phyloP scores from a whole-genome alignment of 306 rosid species.

The Lupinus albus region DNA sequence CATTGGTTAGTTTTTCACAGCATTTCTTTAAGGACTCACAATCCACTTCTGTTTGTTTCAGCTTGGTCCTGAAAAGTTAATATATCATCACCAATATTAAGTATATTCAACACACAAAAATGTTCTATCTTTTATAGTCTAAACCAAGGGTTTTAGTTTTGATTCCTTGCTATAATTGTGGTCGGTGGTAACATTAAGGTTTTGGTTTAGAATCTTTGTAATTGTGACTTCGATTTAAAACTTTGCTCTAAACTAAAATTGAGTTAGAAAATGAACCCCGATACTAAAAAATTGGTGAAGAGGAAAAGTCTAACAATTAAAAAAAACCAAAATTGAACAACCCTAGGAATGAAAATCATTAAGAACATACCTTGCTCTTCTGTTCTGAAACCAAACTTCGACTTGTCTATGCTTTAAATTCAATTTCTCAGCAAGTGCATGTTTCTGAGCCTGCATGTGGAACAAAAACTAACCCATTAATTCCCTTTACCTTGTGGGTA shows the following conservation, averaged over 20 bases:
- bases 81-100: neutral
- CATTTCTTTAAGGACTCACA: constrained; percentile 64
- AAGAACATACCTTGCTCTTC: constrained; percentile 72
- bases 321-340: constrained; percentile 12
- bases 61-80: constrained; percentile 64
- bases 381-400: constrained; percentile 91
- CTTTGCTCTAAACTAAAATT: neutral
- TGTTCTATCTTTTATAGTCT: no score
- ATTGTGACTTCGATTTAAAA: no score
- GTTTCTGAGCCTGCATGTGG: no score
- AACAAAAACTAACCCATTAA: constrained; percentile 1
- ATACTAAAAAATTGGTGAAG: neutral
- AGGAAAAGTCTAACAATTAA: neutral
- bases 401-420: constrained; percentile 52
- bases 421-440: no score
- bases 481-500: neutral
- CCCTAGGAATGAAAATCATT: neutral
- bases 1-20: constrained; percentile 55
- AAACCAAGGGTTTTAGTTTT: no score
- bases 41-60: constrained; percentile 69
- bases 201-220: no score
- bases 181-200: no score
- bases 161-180: no score
- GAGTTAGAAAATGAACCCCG: neutral
- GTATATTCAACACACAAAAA: no score